Evolutionary conservation across 2,329 filamentous ascomycete species (phyloP).

Genomic region (Thermoascus crustaceus): DNA sequence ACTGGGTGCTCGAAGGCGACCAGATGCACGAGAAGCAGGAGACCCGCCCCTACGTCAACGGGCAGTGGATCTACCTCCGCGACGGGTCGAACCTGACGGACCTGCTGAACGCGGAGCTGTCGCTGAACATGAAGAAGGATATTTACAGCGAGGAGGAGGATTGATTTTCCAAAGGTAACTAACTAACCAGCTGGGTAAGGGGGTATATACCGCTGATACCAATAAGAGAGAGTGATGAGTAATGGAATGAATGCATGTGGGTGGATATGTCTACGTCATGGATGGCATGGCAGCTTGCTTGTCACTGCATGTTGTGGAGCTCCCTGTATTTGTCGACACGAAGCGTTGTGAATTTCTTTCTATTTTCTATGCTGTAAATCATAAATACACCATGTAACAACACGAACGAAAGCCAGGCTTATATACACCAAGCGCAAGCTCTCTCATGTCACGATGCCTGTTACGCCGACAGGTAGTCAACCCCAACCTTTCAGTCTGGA

Average conservation of each 20-base stretch:
- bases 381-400: background rate
- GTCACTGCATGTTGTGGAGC: background rate
- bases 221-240: too few species aligned
- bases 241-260: too few species aligned
- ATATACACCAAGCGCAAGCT: too few species aligned
- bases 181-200: background rate
- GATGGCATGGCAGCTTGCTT: too few species aligned
- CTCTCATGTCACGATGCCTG: too few species aligned
- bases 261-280: too few species aligned
- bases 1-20: constrained; percentile 70
- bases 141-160: constrained; percentile 24
- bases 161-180: constrained; percentile 2
- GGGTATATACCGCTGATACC: background rate
- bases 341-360: too few species aligned
- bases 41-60: constrained; percentile 42
- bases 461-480: too few species aligned
- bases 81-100: constrained; percentile 70
- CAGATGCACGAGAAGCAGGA: constrained; percentile 72
- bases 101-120: constrained; percentile 68
- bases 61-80: constrained; percentile 80
- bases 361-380: background rate
- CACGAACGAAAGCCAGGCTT: background rate
- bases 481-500: too few species aligned
- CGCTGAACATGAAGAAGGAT: constrained; percentile 49
- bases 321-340: too few species aligned